phyloP scores from a whole-genome alignment of 352 stramenopile genomes.

The Blastocystis sp. region DNA sequence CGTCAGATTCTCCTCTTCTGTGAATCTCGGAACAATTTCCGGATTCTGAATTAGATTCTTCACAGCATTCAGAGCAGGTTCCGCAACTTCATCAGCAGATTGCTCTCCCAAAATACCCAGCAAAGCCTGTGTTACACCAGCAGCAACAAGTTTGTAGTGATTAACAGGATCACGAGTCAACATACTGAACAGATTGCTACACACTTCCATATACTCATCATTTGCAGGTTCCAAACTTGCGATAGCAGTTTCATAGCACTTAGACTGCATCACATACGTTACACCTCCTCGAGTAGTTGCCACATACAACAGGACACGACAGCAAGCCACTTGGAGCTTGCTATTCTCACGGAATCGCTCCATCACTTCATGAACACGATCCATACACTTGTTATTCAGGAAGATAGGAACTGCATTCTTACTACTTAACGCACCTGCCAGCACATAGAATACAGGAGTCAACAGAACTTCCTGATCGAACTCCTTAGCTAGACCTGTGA shows the following conservation, averaged over 20 bases:
- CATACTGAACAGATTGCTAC: conserved; percentile 44
- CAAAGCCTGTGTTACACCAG: background rate
- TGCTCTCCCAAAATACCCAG: conserved; percentile 39
- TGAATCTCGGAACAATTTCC: conserved; percentile 43
- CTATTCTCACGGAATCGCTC: conserved; percentile 31
- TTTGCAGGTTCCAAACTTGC: background rate
- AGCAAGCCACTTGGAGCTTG: conserved; percentile 42
- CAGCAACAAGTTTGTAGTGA: conserved; percentile 61
- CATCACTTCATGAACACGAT: conserved; percentile 59
- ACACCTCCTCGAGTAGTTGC: conserved; percentile 42
- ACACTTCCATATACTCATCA: conserved; percentile 51
- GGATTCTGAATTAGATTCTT: conserved; percentile 58
- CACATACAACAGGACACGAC: conserved; percentile 23
- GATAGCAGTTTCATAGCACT: conserved; percentile 41
- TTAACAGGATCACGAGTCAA: conserved; percentile 33
- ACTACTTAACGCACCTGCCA: background rate
- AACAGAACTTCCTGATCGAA: conserved; percentile 37
- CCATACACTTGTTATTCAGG: conserved; percentile 61
- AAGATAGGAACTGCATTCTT: conserved; percentile 64
- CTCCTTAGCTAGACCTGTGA: background rate
- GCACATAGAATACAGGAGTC: conserved; percentile 39
- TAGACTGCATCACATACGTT: conserved; percentile 57
- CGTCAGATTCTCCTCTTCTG: conserved; percentile 26
- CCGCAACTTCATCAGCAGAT: conserved; percentile 17
- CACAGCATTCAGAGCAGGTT: background rate